Percentiles rank a stretch among this genome's conserved stretches.
These are phyloP conservation scores for Tylopilus vinaceipallidus DNA, from an alignment of 768 basidiomycete species.

Conservation along the genomic window DNA sequence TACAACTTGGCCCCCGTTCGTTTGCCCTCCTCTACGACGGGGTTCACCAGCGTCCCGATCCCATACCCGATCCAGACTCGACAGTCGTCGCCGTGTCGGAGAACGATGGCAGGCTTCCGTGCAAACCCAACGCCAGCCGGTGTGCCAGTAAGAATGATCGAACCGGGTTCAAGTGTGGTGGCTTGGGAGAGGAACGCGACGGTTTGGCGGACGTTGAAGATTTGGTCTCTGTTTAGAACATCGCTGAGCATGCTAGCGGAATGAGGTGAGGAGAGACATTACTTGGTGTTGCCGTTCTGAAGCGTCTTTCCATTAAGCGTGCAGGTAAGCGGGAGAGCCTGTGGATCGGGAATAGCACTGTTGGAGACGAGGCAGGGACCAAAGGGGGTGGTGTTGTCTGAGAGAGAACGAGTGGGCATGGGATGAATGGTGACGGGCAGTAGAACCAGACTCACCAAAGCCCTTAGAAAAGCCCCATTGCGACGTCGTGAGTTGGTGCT, in stretches of 20 bases:
- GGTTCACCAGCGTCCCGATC: conserved; percentile 77
- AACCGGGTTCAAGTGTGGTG: conserved; percentile 78
- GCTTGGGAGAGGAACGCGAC: conserved; percentile 81
- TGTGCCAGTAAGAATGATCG: conserved; percentile 80
- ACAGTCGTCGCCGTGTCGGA: conserved; percentile 74
- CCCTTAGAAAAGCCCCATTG: conserved; percentile 91
- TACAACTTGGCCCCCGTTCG: conserved; percentile 37
- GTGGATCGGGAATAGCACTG: conserved; percentile 61
- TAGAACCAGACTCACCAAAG: conserved; percentile 52
- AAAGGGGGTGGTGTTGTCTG: conserved; percentile 53
- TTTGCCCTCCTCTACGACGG: conserved; percentile 66
- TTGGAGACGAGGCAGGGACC: conserved; percentile 81
- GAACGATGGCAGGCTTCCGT: conserved; percentile 63
- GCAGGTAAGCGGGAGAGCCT: conserved; percentile 58
- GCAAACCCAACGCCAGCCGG: conserved; percentile 83
- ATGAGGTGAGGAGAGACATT: background rate
- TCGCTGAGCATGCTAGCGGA: background rate
- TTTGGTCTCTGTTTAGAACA: conserved; percentile 58
- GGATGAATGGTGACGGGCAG: too few relatives aligned
- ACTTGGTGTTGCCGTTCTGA: conserved; percentile 82
- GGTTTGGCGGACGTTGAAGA: conserved; percentile 77
- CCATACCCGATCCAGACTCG: conserved; percentile 67
- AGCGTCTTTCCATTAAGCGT: conserved; percentile 63
- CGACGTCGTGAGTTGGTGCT: conserved; percentile 74
- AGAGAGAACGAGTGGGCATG: background rate